Evolutionary conservation across 768 basidiomycete species (phyloP).

Genomic region (Rhodosporidiobolus odoratus): DNA sequence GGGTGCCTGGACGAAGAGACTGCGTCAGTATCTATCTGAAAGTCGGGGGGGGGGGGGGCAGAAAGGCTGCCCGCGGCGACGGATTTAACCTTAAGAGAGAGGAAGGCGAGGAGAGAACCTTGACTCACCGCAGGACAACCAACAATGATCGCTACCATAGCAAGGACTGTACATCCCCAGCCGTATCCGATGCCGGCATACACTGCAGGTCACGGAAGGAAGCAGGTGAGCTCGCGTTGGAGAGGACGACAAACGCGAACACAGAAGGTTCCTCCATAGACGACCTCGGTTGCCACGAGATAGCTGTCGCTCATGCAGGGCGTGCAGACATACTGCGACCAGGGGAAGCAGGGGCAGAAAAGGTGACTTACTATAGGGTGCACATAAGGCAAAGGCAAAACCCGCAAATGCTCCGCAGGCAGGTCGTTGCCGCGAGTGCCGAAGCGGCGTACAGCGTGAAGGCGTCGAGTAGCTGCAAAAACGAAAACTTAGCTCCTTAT

Average conservation of each 20-base stretch:
- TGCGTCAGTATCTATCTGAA: neutral
- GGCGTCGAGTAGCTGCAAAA: slow-evolving; percentile 21
- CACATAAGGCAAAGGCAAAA: slow-evolving; percentile 66
- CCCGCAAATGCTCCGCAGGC: slow-evolving; percentile 61
- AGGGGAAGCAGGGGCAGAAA: neutral
- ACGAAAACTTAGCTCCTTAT: neutral
- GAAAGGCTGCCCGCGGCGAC: neutral
- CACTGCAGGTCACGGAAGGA: slow-evolving; percentile 8
- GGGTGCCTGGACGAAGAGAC: too few species aligned
- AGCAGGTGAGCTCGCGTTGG: neutral
- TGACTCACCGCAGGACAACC: slow-evolving; percentile 53
- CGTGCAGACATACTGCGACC: too few species aligned
- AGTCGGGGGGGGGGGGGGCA: neutral
- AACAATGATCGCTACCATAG: slow-evolving; percentile 56
- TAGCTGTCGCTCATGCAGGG: too few species aligned
- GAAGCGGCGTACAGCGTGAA: slow-evolving; percentile 46
- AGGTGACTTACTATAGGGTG: slow-evolving; percentile 16
- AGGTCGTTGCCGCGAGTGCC: slow-evolving; percentile 62
- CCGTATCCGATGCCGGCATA: slow-evolving; percentile 63
- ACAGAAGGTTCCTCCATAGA: too few species aligned
- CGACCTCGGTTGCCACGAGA: too few species aligned
- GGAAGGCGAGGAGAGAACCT: slow-evolving; percentile 37
- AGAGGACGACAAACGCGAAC: slow-evolving; percentile 4
- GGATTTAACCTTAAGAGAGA: too few species aligned
- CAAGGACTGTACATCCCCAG: slow-evolving; percentile 63